Percentiles rank a stretch among this genome's conserved stretches.
Evolutionary conservation across 2,329 filamentous ascomycete genomes (phyloP).

Genomic region (Pleurostoma richardsiae): DNA sequence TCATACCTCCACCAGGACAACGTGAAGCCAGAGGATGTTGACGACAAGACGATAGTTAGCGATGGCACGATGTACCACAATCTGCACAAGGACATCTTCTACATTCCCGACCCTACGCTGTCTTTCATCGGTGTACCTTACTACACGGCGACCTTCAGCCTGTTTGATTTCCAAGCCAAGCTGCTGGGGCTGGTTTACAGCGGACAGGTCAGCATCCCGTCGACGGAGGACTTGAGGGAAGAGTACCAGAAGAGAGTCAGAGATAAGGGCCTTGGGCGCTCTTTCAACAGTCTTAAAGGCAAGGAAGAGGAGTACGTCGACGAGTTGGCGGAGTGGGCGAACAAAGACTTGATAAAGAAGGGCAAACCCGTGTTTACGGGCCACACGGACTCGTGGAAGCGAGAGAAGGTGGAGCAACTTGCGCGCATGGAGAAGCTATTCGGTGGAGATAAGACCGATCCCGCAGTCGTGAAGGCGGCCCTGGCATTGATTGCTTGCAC

Average conservation of each 20-base stretch:
- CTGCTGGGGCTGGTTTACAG: constrained; percentile 52
- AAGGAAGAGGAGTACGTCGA: constrained; percentile 16
- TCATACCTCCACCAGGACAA: constrained; percentile 36
- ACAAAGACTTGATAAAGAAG: constrained; percentile 17
- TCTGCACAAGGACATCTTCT: constrained; percentile 66
- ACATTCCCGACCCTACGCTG: constrained; percentile 61
- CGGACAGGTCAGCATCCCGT: constrained; percentile 43
- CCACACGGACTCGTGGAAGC: background rate
- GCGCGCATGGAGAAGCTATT: background rate
- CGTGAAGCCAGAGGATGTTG: constrained; percentile 35
- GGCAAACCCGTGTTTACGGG: constrained; percentile 8
- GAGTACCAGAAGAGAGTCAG: constrained; percentile 23
- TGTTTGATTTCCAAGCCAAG: constrained; percentile 68
- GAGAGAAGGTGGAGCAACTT: background rate
- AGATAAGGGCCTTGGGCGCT: constrained; percentile 24
- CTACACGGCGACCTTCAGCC: constrained; percentile 61
- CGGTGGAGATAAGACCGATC: background rate
- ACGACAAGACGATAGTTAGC: constrained; percentile 52
- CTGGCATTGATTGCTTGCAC: background rate
- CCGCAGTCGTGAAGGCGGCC: background rate
- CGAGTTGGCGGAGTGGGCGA: constrained; percentile 16
- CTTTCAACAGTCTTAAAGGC: constrained; percentile 28
- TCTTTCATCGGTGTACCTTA: constrained; percentile 61
- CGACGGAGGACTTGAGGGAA: constrained; percentile 27
- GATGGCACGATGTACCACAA: constrained; percentile 63